Evolutionary conservation across 306 rosid species (phyloP).

Genomic region (Quercus ilex): DNA sequence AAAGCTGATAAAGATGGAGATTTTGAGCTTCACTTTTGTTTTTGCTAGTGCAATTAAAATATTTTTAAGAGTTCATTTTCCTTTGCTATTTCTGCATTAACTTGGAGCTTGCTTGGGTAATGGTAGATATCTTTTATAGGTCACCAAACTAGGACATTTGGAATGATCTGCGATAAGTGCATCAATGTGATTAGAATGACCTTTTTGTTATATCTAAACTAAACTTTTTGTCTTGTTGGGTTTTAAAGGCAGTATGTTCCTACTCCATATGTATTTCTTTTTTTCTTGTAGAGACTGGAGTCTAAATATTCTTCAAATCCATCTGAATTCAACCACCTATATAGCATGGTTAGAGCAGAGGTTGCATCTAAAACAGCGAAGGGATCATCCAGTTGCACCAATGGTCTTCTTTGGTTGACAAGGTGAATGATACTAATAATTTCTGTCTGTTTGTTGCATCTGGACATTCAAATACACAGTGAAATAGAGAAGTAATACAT

Average conservation of each 20-base stretch:
- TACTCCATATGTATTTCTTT: constrained; percentile 24
- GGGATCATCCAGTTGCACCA: constrained; percentile 90
- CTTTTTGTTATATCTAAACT: not conserved
- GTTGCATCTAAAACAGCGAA: constrained; percentile 76
- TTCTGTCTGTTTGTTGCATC: constrained; percentile 2
- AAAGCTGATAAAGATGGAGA: not conserved
- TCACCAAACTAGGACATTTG: not conserved
- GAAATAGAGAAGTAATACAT: not conserved
- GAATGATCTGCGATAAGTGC: not conserved
- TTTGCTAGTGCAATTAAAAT: not conserved
- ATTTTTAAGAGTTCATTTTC: not conserved
- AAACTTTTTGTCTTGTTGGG: not conserved
- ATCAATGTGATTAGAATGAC: not conserved
- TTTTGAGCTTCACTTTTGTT: not conserved
- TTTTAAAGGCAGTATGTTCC: constrained; percentile 13
- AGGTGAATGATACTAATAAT: constrained; percentile 44
- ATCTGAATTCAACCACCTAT: constrained; percentile 55
- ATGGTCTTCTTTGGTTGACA: constrained; percentile 99
- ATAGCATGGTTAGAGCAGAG: constrained; percentile 75
- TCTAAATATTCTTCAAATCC: constrained; percentile 58
- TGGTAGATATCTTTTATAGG: constrained; percentile 5
- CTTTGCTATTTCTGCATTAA: not conserved
- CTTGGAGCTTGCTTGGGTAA: not conserved
- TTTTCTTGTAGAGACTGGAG: constrained; percentile 78
- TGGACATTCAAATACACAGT: constrained; percentile 13